A percentile compares a stretch with the other conserved stretches of the same genome.
Evolutionary conservation across 1,284 basidiomycete species (phyloP).

Genomic region (Pseudozyma tsukubaensis): DNA sequence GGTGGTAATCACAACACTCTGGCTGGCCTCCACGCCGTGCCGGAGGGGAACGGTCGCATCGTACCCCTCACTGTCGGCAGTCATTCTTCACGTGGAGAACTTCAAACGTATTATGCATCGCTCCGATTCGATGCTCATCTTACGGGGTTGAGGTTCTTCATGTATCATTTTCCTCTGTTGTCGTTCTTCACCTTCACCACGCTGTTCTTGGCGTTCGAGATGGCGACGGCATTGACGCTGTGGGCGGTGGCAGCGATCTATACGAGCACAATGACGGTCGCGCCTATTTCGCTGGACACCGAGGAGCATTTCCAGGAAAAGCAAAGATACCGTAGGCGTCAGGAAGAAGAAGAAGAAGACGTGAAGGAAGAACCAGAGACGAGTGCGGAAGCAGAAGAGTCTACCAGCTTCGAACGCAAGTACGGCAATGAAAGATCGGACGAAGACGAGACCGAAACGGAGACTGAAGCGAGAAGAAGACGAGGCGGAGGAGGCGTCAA

Average conservation of each 20-base stretch:
- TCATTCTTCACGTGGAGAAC: constrained; percentile 55
- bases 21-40: constrained; percentile 25
- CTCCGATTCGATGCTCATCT: constrained; percentile 65
- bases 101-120: constrained; percentile 58
- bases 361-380: constrained; percentile 23
- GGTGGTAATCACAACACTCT: constrained; percentile 48
- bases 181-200: constrained; percentile 61
- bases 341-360: constrained; percentile 9
- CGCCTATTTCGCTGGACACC: constrained; percentile 16
- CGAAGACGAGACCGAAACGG: constrained; percentile 43
- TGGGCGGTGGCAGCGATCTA: constrained; percentile 61
- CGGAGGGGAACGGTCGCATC: constrained; percentile 15
- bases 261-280: constrained; percentile 45
- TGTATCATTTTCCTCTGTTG: constrained; percentile 63
- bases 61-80: constrained; percentile 37
- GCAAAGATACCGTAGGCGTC: constrained; percentile 3
- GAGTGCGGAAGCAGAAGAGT: constrained; percentile 16
- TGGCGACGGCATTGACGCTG: constrained; percentile 59
- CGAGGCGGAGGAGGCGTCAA: constrained; percentile 6
- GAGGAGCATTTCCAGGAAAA: constrained; percentile 42
- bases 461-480: constrained; percentile 27
- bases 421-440: constrained; percentile 3
- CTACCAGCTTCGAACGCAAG: constrained; percentile 8
- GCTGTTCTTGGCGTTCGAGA: constrained; percentile 62
- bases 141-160: constrained; percentile 61